phyloP scores from a whole-genome alignment of 805 yeast genomes.

The Saccharomycopsis capsularis region DNA sequence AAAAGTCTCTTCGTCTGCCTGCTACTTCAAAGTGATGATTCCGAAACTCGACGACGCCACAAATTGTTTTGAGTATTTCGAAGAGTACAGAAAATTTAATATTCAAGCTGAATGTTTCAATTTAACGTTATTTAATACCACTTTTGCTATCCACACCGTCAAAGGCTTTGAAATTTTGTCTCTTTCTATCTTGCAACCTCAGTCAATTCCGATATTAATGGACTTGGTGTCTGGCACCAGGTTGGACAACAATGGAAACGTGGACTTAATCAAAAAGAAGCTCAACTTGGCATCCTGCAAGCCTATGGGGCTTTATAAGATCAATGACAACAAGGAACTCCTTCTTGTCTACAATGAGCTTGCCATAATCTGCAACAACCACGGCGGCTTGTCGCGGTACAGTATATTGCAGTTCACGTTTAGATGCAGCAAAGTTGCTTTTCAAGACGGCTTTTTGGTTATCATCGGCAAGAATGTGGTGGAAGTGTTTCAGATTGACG shows the following conservation, averaged over 20 bases:
- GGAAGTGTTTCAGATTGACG: conserved; percentile 59
- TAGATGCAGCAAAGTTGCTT: conserved; percentile 34
- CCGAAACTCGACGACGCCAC: conserved; percentile 51
- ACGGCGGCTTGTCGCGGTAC: conserved; percentile 43
- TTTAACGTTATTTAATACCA: conserved; percentile 55
- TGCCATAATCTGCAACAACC: conserved; percentile 57
- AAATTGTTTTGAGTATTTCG: conserved; percentile 36
- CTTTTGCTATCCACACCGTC: conserved; percentile 59
- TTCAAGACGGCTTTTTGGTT: conserved; percentile 42
- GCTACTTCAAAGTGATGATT: conserved; percentile 48
- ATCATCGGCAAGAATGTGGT: conserved; percentile 59
- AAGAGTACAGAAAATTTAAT: conserved; percentile 40
- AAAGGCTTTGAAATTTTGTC: conserved; percentile 63
- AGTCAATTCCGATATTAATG: conserved; percentile 51
- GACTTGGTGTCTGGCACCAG: conserved; percentile 18
- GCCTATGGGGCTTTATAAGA: conserved; percentile 60
- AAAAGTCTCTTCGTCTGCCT: conserved; percentile 40
- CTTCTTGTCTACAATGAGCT: conserved; percentile 64
- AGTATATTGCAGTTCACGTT: conserved; percentile 38
- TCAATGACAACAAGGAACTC: conserved; percentile 46
- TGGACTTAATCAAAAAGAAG: conserved; percentile 36
- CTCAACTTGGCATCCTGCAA: conserved; percentile 32
- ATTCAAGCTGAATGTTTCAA: conserved; percentile 52
- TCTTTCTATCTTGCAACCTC: conserved; percentile 46
- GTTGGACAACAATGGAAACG: conserved; percentile 8